These are phyloP conservation scores for Taxillus chinensis DNA, from an alignment of 164 flowering plant genomes.

Conservation along the genomic window DNA sequence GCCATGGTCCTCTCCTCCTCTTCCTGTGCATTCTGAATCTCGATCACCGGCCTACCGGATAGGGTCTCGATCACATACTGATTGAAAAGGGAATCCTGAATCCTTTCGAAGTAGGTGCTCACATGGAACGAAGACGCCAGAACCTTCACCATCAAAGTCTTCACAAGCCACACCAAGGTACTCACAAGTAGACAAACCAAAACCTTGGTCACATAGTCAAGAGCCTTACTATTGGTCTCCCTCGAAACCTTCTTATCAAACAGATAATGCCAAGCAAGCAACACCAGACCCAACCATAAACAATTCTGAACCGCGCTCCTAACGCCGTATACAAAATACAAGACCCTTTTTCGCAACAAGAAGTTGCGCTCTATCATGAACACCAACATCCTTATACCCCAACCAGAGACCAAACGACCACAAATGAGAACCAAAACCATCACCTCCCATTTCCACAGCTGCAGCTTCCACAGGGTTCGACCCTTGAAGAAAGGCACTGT, in stretches of 20 bases:
- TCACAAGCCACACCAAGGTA: slow-evolving; percentile 45
- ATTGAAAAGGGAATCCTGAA: slow-evolving; percentile 52
- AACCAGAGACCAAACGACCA: slow-evolving; percentile 58
- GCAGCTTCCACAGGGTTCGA: slow-evolving; percentile 21
- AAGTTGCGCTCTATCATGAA: slow-evolving; percentile 52
- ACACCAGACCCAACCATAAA: slow-evolving; percentile 45
- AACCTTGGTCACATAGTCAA: slow-evolving; percentile 30
- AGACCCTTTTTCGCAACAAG: slow-evolving; percentile 37
- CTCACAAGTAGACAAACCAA: slow-evolving; percentile 36
- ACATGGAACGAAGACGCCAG: slow-evolving; percentile 65
- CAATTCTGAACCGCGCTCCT: slow-evolving; percentile 49
- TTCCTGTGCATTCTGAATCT: slow-evolving; percentile 23
- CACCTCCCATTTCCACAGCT: slow-evolving; percentile 60
- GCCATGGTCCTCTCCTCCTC: slow-evolving; percentile 33
- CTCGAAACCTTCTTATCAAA: slow-evolving; percentile 36
- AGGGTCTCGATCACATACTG: slow-evolving; percentile 57
- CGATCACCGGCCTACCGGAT: slow-evolving; percentile 48
- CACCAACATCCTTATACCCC: slow-evolving; percentile 42
- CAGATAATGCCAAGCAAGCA: slow-evolving; percentile 44
- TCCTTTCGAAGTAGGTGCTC: slow-evolving; percentile 54
- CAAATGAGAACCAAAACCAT: slow-evolving; percentile 45
- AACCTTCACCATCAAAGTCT: slow-evolving; percentile 52
- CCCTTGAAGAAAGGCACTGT: slow-evolving; percentile 19
- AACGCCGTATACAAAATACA: slow-evolving; percentile 57
- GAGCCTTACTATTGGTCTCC: slow-evolving; percentile 16